Base-by-base conservation (phyloP, 2,329 filamentous ascomycete species). In the Hypoxylon sp. region DNA sequence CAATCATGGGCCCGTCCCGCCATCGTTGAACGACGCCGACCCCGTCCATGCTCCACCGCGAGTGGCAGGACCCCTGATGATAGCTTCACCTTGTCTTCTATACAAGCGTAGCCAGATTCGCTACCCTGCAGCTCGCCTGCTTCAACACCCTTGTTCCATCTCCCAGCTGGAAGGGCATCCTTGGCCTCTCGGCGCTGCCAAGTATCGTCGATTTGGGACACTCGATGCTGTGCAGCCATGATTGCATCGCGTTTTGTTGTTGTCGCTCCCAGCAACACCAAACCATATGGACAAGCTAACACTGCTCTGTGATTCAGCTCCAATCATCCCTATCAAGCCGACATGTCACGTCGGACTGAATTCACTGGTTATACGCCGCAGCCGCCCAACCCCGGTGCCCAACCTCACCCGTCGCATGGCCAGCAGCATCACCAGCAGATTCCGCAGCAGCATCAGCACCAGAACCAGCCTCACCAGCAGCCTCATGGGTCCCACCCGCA, bases 331-430 rank as follows among this genome's bases (percentile, higher is more conserved):
- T 86, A 86, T 72, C 83, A 82, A 75, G 75, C 79, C 70, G 83
- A 86, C 67, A 82, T 86, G 83, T 79, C 70, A 74, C 80, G 71
- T 80, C 83, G 80, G 79, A 79, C 71, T 80, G 84, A 72, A 73
- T 82, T 70, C 68, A 74, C 67, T 64, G 73, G 69, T 56, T 76
- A 75, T 68, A 68, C 69, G 59, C 69, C 65, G 51, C 72, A 71
- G 54, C 71, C 68, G 46, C 71, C 70, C 42, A 76, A 71, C 49
- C 69, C 76, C 46, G 71, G 75, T 71, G 70, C 78, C 40, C 78
- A 77, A 62, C 75, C 75, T 16, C 78, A 78, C 38, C 76, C 75
- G 52, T 72, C 72, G 51, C 74, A 75, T 26, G 55, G 59, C 49
- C 72, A 72, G 53, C 76, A 77, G 49, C 75, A 76, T 20, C 74